Evolutionary conservation across 768 basidiomycete genomes (phyloP), one percentile per base, ranked within the genome.

Genomic region (Tylopilus sp.): DNA sequence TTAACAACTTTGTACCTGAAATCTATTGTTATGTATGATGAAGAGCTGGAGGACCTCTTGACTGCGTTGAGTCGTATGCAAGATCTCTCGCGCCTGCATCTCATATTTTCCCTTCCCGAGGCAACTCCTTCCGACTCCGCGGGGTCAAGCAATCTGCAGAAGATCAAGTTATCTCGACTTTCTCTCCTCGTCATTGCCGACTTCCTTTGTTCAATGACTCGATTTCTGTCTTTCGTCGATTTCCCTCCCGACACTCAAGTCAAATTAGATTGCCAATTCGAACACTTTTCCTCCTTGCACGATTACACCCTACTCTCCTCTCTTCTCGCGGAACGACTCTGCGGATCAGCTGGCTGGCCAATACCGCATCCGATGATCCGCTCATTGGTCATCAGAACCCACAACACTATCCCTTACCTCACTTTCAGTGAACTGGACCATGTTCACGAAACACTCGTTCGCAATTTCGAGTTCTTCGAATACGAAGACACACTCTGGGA

Each of bases 1-100:
- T 69, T 79, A 12, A 69, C 66, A 6, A 62, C 63, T 40, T 64
- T 79, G 21, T 64, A 58, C 30, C 55, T 78, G 3, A 49, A 64
- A n/a, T 31, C 62, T 41, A 47, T 59, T 20, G 64, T 6, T 26
- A 65, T 12, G 70, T 69, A 1, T 26, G 6, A 4, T 9, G 26
- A 26, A 2, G 56, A 64, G 9, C 58, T 62, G 21, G 45, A 47
- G 9, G 64, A 71, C 35, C 53, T 78, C n/a, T 44, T 72, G 9
- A 49, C 61, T n/a, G 60, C 61, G 9, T 64, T 77, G 4, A 46
- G 58, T 22, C 52, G 61, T 31, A 73, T 72, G 70, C 71, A 69
- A 6, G 21, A 51, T 36, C 60, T 76, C 3, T 63, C 62, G 43
- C 51, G 57, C 8, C 62, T 76, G 3, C 58, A 65, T 44, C 60